phyloP scores from a whole-genome alignment of 2,329 filamentous ascomycete species.

The Neofusicoccum ribis region DNA sequence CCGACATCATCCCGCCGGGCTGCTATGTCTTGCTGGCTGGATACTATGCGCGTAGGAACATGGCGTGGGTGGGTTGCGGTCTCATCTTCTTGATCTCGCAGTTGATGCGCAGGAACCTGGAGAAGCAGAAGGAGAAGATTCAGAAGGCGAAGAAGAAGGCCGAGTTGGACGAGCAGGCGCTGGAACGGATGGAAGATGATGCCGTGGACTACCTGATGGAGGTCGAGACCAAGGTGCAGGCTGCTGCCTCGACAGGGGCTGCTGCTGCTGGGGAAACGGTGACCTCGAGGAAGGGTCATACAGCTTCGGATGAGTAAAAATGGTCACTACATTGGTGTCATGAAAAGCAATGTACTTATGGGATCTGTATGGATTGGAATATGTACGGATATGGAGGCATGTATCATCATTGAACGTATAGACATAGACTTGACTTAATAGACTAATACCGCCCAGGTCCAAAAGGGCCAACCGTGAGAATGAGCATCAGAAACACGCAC shows the following conservation, averaged over 20 bases:
- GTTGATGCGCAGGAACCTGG: background rate
- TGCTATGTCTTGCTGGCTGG: conserved; percentile 4
- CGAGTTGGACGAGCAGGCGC: conserved; percentile 18
- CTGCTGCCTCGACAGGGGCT: background rate
- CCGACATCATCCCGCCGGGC: background rate
- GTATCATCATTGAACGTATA: background rate
- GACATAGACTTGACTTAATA: conserved; percentile 7
- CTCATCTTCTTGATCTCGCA: background rate
- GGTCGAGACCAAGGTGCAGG: conserved; percentile 2
- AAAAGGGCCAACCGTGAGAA: background rate
- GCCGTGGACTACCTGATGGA: conserved; percentile 13
- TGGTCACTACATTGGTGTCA: background rate
- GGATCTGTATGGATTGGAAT: background rate
- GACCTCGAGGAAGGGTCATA: background rate
- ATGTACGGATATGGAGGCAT: background rate
- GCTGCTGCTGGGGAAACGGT: background rate
- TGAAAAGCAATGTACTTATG: background rate
- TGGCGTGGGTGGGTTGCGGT: conserved; percentile 9
- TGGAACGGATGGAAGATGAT: conserved; percentile 19
- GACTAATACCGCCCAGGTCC: background rate
- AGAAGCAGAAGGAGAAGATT: conserved; percentile 18
- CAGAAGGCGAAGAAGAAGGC: conserved; percentile 17
- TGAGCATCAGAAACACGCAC: too few relatives aligned
- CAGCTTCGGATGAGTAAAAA: conserved; percentile 6
- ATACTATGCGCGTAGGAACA: conserved; percentile 12